Evolutionary conservation across 2,329 filamentous ascomycete genomes (phyloP).

Genomic region (Fusarium palustre): DNA sequence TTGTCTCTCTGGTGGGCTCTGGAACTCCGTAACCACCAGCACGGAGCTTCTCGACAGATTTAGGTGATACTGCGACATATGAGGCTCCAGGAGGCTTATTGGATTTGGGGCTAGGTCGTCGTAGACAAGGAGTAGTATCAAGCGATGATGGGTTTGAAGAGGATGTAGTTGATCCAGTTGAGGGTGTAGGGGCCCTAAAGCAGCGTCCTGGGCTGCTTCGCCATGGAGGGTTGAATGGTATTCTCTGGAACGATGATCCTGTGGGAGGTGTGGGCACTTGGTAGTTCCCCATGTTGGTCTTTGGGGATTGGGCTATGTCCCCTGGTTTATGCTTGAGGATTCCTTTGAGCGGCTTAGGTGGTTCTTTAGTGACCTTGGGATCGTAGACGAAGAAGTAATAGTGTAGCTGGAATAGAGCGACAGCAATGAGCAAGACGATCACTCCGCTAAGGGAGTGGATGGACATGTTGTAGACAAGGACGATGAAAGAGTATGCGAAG

Average conservation of each 20-base stretch:
- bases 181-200: conserved; percentile 10
- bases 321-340: background rate
- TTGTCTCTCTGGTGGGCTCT: conserved; percentile 8
- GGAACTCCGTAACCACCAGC: conserved; percentile 4
- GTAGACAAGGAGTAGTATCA: background rate
- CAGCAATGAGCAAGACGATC: background rate
- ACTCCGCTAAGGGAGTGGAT: conserved; percentile 2
- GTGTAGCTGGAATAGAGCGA: conserved; percentile 17
- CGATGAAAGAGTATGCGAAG: background rate
- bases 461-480: conserved; percentile 12
- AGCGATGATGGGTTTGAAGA: background rate
- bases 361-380: background rate
- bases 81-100: conserved; percentile 27
- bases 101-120: background rate
- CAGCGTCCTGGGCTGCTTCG: conserved; percentile 9
- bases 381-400: conserved; percentile 13
- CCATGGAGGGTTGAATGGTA: background rate
- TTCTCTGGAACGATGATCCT: background rate
- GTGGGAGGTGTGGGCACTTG: background rate
- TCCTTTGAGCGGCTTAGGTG: background rate
- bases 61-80: conserved; percentile 31
- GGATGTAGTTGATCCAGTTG: conserved; percentile 8
- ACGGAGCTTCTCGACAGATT: conserved; percentile 22
- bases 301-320: background rate
- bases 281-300: background rate